A percentile compares a stretch with the other conserved stretches of the same genome.
These are phyloP conservation scores for Peronospora belbahrii DNA, from an alignment of 352 stramenopile species.

Conservation along the genomic window DNA sequence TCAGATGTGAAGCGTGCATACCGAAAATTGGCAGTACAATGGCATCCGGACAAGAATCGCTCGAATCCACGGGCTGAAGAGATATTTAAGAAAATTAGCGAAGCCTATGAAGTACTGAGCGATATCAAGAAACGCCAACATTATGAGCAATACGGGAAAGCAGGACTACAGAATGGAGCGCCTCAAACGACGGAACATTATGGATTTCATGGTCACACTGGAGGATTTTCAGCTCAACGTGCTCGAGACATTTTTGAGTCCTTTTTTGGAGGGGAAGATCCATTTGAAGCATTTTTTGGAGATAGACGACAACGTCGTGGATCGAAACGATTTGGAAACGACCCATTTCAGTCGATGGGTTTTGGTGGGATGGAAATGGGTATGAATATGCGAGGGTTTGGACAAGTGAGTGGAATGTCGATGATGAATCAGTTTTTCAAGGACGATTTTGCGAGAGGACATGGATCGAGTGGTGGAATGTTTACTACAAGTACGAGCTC, in stretches of 20 bases:
- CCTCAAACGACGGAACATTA: conserved; percentile 12
- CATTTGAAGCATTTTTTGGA: conserved; percentile 54
- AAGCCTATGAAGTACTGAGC: conserved; percentile 86
- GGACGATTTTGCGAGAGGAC: conserved; percentile 23
- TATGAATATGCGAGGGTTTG: conserved; percentile 26
- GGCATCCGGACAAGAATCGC: conserved; percentile 92
- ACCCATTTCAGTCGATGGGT: conserved; percentile 31
- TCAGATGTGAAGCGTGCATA: conserved; percentile 64
- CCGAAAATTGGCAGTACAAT: conserved; percentile 74
- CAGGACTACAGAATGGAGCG: conserved; percentile 10
- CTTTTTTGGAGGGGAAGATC: conserved; percentile 53
- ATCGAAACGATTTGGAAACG: conserved; percentile 16
- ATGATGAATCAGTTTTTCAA: conserved; percentile 51
- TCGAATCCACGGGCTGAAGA: conserved; percentile 71
- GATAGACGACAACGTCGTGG: conserved; percentile 9
- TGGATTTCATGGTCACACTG: conserved; percentile 10
- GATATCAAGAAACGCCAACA: conserved; percentile 51
- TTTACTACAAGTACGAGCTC: conserved; percentile 44
- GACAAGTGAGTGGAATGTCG: conserved; percentile 22
- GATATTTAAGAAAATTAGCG: conserved; percentile 85
- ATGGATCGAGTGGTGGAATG: background rate
- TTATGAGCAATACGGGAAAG: conserved; percentile 50
- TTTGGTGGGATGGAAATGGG: conserved; percentile 22
- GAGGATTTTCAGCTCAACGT: conserved; percentile 41
- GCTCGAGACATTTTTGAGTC: conserved; percentile 65